These are phyloP conservation scores for Colletotrichum sp. DNA, from an alignment of 2,329 filamentous ascomycete species.

Conservation along the genomic window DNA sequence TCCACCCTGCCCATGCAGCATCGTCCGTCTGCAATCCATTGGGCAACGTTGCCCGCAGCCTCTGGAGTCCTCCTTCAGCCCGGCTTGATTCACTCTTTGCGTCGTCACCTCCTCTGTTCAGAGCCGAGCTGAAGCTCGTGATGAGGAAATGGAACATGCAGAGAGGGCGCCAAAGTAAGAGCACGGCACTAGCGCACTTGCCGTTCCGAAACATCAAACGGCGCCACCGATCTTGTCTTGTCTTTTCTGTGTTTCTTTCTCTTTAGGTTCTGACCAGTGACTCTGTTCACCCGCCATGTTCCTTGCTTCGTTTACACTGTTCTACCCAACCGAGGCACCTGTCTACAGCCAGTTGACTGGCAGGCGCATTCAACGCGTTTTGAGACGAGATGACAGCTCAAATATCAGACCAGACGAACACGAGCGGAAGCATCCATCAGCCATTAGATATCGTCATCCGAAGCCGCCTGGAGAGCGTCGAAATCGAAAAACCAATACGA, in stretches of 20 bases:
- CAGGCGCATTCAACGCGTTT: not conserved
- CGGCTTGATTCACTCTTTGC: not conserved
- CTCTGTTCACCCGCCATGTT: not conserved
- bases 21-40: not conserved
- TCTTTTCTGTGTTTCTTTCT: not conserved
- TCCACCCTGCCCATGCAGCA: not conserved
- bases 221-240: conserved; percentile 4
- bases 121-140: not conserved
- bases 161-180: not conserved
- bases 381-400: not conserved
- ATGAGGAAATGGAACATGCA: not conserved
- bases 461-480: not conserved
- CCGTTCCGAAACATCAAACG: not conserved
- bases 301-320: not conserved
- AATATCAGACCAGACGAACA: not conserved
- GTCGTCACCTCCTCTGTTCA: not conserved
- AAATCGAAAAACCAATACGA: not conserved
- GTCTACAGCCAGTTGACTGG: not conserved
- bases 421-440: not conserved
- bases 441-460: not conserved
- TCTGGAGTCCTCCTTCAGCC: not conserved
- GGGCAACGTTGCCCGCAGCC: not conserved
- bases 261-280: not conserved
- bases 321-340: not conserved
- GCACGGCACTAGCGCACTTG: not conserved